Percentiles rank a stretch among this genome's conserved stretches.
These are phyloP conservation scores for Gentiana straminea DNA, from an alignment of 257 asterid species.

Conservation along the genomic window DNA sequence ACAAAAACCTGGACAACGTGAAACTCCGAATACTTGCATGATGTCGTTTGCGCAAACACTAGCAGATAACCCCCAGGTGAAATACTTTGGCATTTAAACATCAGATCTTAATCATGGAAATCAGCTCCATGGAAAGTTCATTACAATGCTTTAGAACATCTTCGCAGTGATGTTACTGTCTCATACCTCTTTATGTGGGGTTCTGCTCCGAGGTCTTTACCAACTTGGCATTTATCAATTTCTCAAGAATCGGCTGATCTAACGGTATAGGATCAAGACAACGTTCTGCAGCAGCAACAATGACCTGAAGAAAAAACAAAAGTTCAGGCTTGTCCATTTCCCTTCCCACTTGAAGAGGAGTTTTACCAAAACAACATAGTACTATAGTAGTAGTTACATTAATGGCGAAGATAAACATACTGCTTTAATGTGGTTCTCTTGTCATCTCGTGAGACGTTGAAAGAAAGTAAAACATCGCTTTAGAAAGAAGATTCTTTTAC, in stretches of 20 bases:
- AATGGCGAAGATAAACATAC: background rate
- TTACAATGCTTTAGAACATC: too few relatives aligned
- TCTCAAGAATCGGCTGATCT: slow-evolving; percentile 78
- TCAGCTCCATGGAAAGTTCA: too few relatives aligned
- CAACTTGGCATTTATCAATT: slow-evolving; percentile 72
- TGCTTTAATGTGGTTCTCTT: background rate
- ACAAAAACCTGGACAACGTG: too few relatives aligned
- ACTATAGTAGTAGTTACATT: background rate
- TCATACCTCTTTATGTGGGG: background rate
- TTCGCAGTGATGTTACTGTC: too few relatives aligned
- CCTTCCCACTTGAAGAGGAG: background rate
- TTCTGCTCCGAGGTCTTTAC: slow-evolving; percentile 40
- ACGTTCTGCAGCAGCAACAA: slow-evolving; percentile 79
- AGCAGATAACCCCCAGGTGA: too few relatives aligned
- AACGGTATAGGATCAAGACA: slow-evolving; percentile 74
- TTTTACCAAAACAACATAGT: background rate
- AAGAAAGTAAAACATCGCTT: background rate
- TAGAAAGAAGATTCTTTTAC: too few relatives aligned
- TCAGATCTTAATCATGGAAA: too few relatives aligned
- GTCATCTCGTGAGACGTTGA: background rate
- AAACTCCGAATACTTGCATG: too few relatives aligned
- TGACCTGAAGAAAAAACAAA: slow-evolving; percentile 49
- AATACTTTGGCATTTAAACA: too few relatives aligned
- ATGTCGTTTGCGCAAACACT: too few relatives aligned
- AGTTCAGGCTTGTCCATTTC: slow-evolving; percentile 1